These are phyloP conservation scores for Clonostachys solani DNA, from an alignment of 2,329 filamentous ascomycete genomes.

Conservation along the genomic window DNA sequence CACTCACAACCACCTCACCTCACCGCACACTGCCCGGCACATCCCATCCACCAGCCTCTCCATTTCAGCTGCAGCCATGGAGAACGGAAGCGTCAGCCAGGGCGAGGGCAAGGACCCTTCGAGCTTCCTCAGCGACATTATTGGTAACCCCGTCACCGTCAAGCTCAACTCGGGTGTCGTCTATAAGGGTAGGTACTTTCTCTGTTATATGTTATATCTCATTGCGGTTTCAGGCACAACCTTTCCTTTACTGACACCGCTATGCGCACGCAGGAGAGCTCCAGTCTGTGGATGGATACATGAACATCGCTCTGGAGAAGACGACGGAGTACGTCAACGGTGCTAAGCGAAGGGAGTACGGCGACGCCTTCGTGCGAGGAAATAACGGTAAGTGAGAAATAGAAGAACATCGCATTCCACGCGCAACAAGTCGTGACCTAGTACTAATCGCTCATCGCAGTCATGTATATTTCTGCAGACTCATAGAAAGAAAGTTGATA, in stretches of 20 bases:
- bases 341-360: conserved; percentile 75
- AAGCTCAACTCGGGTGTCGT: conserved; percentile 98
- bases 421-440: not conserved
- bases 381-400: conserved; percentile 71
- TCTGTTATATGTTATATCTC: not conserved
- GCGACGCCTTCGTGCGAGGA: conserved; percentile 91
- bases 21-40: conserved; percentile 1
- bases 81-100: conserved; percentile 63
- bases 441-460: conserved; percentile 25
- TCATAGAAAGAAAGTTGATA: conserved; percentile 23
- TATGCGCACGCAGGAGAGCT: conserved; percentile 65
- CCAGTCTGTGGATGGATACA: conserved; percentile 97
- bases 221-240: not conserved
- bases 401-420: not conserved
- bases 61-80: conserved; percentile 47
- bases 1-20: not conserved
- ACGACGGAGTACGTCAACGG: conserved; percentile 90
- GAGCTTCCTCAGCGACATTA: conserved; percentile 89
- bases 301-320: conserved; percentile 98
- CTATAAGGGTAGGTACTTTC: conserved; percentile 70
- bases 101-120: conserved; percentile 86
- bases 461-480: conserved; percentile 69
- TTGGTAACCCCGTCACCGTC: conserved; percentile 88
- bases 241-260: not conserved
- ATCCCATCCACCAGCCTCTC: not conserved